Conservation (phyloP, 495 filamentous ascomycete species). For the Aspergillus cavernicola region DNA sequence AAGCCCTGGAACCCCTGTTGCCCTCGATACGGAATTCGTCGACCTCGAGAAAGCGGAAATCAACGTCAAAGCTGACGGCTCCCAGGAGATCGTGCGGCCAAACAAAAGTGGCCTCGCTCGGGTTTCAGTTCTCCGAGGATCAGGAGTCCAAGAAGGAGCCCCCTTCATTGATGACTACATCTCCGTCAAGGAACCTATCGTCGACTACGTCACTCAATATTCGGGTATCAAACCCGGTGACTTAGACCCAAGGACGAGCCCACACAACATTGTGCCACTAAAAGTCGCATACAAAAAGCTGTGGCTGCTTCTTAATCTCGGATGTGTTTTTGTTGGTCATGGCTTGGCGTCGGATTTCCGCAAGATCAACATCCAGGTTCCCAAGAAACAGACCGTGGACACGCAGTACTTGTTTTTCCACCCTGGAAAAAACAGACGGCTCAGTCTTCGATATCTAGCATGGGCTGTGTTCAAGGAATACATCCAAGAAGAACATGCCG, state of each 20-base stretch:
- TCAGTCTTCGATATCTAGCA: slow-evolving; percentile 83
- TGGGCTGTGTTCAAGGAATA: slow-evolving; percentile 84
- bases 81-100: slow-evolving; percentile 79
- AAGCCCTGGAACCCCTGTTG: slow-evolving; percentile 66
- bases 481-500: slow-evolving; percentile 73
- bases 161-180: slow-evolving; percentile 99
- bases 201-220: slow-evolving; percentile 91
- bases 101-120: slow-evolving; percentile 80
- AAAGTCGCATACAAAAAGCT: slow-evolving; percentile 97
- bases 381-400: slow-evolving; percentile 86
- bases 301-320: slow-evolving; percentile 92
- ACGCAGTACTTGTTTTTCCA: slow-evolving; percentile 84
- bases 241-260: slow-evolving; percentile 67
- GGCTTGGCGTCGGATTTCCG: slow-evolving; percentile 91
- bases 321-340: slow-evolving; percentile 91
- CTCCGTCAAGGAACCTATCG: slow-evolving; percentile 80
- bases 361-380: slow-evolving; percentile 95
- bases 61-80: slow-evolving; percentile 87
- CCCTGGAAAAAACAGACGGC: slow-evolving; percentile 61
- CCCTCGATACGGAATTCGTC: slow-evolving; percentile 95
- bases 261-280: slow-evolving; percentile 76
- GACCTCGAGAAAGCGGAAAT: slow-evolving; percentile 85
- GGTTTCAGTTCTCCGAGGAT: slow-evolving; percentile 80
- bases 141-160: slow-evolving; percentile 67
- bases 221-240: slow-evolving; percentile 86